phyloP scores from a whole-genome alignment of 768 basidiomycete species.

The Collybia nuda region DNA sequence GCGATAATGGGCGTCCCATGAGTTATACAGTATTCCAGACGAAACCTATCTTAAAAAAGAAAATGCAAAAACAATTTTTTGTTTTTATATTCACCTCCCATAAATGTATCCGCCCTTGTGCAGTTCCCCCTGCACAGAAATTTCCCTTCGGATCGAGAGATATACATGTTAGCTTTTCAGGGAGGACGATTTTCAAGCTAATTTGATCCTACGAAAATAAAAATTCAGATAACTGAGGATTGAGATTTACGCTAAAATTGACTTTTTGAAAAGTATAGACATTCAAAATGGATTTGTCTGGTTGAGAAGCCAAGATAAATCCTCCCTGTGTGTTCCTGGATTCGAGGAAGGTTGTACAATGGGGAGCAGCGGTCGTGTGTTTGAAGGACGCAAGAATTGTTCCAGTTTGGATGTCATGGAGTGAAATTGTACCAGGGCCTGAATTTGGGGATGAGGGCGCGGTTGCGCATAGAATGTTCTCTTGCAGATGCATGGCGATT shows the following conservation, averaged over 20 bases:
- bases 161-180: constrained; percentile 86
- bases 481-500: constrained; percentile 67
- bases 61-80: constrained; percentile 1
- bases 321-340: constrained; percentile 78
- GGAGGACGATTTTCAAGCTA: constrained; percentile 79
- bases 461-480: constrained; percentile 65
- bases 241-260: constrained; percentile 2
- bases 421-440: constrained; percentile 62
- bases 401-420: constrained; percentile 84
- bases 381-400: constrained; percentile 83
- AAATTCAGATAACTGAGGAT: constrained; percentile 1
- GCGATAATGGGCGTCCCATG: constrained; percentile 97
- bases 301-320: constrained; percentile 79
- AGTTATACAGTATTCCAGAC: constrained; percentile 90
- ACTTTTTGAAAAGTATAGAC: constrained; percentile 96
- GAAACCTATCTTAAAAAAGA: constrained; percentile 53
- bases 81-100: constrained; percentile 78
- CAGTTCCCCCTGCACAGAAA: constrained; percentile 86
- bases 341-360: constrained; percentile 69
- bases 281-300: constrained; percentile 85
- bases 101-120: constrained; percentile 86
- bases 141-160: constrained; percentile 69
- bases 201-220: constrained; percentile 77
- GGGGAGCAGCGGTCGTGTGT: constrained; percentile 65
- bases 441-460: constrained; percentile 43